phyloP scores from a whole-genome alignment of 129 eudicot genomes.

The sunflower (Helianthus annuus) region HanXRQr2.0-SUNRISE NC_035435.2:72611700-72612199 shows the following conservation, averaged over 20 bases:
- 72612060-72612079: constrained; percentile 76
- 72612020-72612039: constrained; percentile 72
- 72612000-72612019: constrained; percentile 76
- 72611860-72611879: constrained; percentile 52
- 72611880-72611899: constrained; percentile 49
- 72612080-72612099: constrained; percentile 60
- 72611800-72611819: constrained; percentile 72
- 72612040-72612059: constrained; percentile 74
- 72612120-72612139: constrained; percentile 85
- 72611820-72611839: constrained; percentile 55
- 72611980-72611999: constrained; percentile 65
- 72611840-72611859: constrained; percentile 85
- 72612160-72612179: constrained; percentile 60
- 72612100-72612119: constrained; percentile 71
- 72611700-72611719: constrained; percentile 68
- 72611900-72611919: constrained; percentile 70
- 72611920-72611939: constrained; percentile 68
- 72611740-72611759: constrained; percentile 59
- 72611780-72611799: constrained; percentile 57
- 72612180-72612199: constrained; percentile 64
- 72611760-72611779: constrained; percentile 52
- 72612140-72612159: constrained; percentile 85
- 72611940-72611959: constrained; percentile 80
- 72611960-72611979: constrained; percentile 80
- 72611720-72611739: constrained; percentile 60